A percentile compares a stretch with the other conserved stretches of the same genome.
Conservation (phyloP, 2,329 filamentous ascomycete species). For the Neospermospora avenae region DNA sequence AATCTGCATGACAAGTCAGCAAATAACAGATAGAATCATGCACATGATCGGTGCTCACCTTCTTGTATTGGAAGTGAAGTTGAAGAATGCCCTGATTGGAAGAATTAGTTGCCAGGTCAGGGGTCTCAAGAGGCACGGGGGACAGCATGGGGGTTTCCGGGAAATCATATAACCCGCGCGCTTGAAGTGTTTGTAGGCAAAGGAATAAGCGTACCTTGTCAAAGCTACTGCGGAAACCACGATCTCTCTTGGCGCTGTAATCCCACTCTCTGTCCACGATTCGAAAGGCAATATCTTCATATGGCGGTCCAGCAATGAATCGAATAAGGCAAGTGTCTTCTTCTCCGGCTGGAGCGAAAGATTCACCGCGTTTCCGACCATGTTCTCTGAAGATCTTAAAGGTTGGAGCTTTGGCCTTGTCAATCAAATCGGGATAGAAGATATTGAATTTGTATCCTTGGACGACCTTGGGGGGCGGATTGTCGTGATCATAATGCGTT, state of each 20-base stretch:
- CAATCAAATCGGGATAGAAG: conserved; percentile 95
- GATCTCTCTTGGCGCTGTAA: conserved; percentile 90
- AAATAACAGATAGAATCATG: conserved; percentile 9
- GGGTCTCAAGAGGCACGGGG: conserved; percentile 4
- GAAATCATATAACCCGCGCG: conserved; percentile 9
- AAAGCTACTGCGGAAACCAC: conserved; percentile 94
- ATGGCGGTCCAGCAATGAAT: conserved; percentile 92
- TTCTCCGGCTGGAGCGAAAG: conserved; percentile 88
- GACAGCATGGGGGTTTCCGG: not conserved
- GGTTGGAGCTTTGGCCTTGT: conserved; percentile 90
- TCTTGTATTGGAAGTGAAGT: conserved; percentile 98
- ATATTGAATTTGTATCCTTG: conserved; percentile 99
- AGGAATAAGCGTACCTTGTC: conserved; percentile 71
- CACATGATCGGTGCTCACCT: conserved; percentile 52
- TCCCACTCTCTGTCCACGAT: conserved; percentile 99
- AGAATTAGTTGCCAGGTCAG: conserved; percentile 33
- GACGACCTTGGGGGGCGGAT: conserved; percentile 95
- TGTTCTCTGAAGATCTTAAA: conserved; percentile 95
- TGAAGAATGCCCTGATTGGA: conserved; percentile 77
- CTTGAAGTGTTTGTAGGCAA: conserved; percentile 10
- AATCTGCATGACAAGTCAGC: conserved; percentile 39
- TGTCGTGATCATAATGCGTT: conserved; percentile 98
- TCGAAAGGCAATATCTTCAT: conserved; percentile 94
- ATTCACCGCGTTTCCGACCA: conserved; percentile 84
- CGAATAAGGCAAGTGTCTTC: conserved; percentile 96